Percentiles rank a stretch among this genome's conserved stretches.
Evolutionary conservation across 23 red algal genomes (phyloP).

Genomic region (Cyanidium caldarium): DNA sequence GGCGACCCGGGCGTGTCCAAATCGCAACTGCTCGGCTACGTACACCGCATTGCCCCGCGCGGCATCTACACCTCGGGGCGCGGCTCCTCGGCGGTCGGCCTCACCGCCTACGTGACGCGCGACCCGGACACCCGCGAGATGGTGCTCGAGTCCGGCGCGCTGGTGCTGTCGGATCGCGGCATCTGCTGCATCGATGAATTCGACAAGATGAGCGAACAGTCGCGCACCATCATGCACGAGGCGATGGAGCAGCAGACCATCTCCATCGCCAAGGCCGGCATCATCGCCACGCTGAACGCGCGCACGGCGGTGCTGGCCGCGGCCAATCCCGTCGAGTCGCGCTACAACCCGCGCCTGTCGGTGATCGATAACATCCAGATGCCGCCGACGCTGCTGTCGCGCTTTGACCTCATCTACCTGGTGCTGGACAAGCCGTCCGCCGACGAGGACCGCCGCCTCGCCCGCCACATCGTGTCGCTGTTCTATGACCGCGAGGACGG

Average conservation of each 20-base stretch:
- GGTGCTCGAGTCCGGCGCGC: constrained; percentile 84
- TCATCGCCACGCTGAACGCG: constrained; percentile 90
- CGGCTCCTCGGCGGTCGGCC: constrained; percentile 90
- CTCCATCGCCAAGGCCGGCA: constrained; percentile 93
- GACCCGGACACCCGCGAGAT: constrained; percentile 78
- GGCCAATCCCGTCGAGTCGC: constrained; percentile 78
- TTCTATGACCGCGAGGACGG: constrained; percentile 44
- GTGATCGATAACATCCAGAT: constrained; percentile 98
- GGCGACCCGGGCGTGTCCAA: constrained; percentile 92
- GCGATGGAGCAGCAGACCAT: constrained; percentile 99
- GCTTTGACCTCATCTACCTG: constrained; percentile 93
- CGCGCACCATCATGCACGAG: constrained; percentile 89
- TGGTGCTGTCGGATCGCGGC: constrained; percentile 87
- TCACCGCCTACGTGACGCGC: constrained; percentile 86
- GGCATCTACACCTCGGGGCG: constrained; percentile 95
- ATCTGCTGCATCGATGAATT: constrained; percentile 99
- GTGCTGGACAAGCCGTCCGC: constrained; percentile 74
- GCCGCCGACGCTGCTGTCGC: constrained; percentile 76
- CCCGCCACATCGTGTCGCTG: constrained; percentile 86
- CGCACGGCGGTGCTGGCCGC: constrained; percentile 88
- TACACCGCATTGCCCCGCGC: constrained; percentile 81
- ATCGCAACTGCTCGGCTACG: constrained; percentile 66
- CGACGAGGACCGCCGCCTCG: constrained; percentile 58
- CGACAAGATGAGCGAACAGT: constrained; percentile 96
- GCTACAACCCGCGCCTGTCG: constrained; percentile 56